phyloP scores from a whole-genome alignment of 1,284 basidiomycete species.

The Cystobasidium slooffiae region DNA sequence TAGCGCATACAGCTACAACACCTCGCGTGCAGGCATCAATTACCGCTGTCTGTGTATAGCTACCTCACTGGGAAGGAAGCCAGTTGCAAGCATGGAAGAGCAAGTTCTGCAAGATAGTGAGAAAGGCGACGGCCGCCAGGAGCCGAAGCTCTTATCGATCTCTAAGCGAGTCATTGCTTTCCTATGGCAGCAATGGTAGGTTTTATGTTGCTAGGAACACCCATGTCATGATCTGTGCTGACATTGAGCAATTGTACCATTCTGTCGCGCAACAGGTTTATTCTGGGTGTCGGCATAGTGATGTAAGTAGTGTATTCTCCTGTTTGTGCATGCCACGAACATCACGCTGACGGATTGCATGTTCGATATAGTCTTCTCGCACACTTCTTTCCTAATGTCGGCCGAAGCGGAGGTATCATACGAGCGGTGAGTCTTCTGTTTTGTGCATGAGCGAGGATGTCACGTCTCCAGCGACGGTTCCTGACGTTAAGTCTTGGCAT shows the following conservation, averaged over 20 bases:
- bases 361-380: conserved; percentile 10
- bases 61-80: too few relatives aligned
- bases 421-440: conserved; percentile 11
- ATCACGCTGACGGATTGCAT: neutral
- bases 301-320: neutral
- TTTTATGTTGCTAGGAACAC: neutral
- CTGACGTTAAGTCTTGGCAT: neutral
- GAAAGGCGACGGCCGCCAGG: neutral
- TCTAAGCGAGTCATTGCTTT: conserved; percentile 15
- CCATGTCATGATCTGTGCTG: neutral
- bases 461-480: neutral
- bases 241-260: neutral
- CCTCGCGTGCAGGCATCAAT: too few relatives aligned
- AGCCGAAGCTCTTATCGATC: conserved; percentile 1
- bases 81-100: too few relatives aligned
- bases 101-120: too few relatives aligned
- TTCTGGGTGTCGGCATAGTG: conserved; percentile 16
- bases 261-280: conserved; percentile 6
- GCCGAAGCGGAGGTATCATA: conserved; percentile 29
- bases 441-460: neutral
- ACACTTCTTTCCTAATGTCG: conserved; percentile 28
- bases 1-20: too few relatives aligned
- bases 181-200: conserved; percentile 26
- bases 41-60: too few relatives aligned
- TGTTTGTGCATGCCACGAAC: neutral